These are phyloP conservation scores for Phytopythium aichiense DNA, from an alignment of 352 stramenopile species.

Conservation along the genomic window DNA sequence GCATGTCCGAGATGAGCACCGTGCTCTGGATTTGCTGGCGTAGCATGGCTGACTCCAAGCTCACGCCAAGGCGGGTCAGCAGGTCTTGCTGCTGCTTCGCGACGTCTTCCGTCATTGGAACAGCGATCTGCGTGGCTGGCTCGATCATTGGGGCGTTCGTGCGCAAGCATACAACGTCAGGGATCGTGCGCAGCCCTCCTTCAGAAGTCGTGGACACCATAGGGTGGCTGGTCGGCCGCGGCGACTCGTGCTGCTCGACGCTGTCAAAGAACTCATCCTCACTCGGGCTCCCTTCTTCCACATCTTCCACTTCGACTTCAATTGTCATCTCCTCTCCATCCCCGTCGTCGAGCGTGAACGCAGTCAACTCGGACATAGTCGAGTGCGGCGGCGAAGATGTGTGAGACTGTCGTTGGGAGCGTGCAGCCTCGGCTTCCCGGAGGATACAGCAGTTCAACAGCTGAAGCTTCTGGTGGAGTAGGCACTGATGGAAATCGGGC, in stretches of 20 bases:
- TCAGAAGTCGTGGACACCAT: slow-evolving; percentile 9
- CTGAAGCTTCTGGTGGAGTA: slow-evolving; percentile 80
- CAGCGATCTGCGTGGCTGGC: slow-evolving; percentile 56
- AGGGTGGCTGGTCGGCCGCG: background rate
- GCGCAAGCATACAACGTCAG: slow-evolving; percentile 35
- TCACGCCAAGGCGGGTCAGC: slow-evolving; percentile 60
- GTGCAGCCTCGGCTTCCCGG: slow-evolving; percentile 21
- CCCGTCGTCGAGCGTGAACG: slow-evolving; percentile 27
- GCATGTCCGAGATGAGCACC: slow-evolving; percentile 76
- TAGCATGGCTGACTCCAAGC: slow-evolving; percentile 55
- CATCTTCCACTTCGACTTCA: slow-evolving; percentile 13
- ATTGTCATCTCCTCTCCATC: slow-evolving; percentile 8
- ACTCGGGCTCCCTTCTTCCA: slow-evolving; percentile 30
- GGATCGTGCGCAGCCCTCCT: slow-evolving; percentile 29
- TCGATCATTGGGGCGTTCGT: slow-evolving; percentile 52
- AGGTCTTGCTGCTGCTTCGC: slow-evolving; percentile 76
- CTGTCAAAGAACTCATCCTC: slow-evolving; percentile 87
- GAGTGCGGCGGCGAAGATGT: background rate
- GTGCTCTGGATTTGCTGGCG: slow-evolving; percentile 75
- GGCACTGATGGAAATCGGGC: slow-evolving; percentile 68
- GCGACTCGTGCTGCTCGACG: slow-evolving; percentile 42
- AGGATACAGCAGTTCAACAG: slow-evolving; percentile 79
- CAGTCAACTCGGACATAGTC: slow-evolving; percentile 25
- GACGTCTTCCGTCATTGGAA: slow-evolving; percentile 77
- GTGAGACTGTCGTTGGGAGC: slow-evolving; percentile 1